These are phyloP conservation scores for Nidularia sp. DNA, from an alignment of 768 basidiomycete genomes.

Conservation along the genomic window DNA sequence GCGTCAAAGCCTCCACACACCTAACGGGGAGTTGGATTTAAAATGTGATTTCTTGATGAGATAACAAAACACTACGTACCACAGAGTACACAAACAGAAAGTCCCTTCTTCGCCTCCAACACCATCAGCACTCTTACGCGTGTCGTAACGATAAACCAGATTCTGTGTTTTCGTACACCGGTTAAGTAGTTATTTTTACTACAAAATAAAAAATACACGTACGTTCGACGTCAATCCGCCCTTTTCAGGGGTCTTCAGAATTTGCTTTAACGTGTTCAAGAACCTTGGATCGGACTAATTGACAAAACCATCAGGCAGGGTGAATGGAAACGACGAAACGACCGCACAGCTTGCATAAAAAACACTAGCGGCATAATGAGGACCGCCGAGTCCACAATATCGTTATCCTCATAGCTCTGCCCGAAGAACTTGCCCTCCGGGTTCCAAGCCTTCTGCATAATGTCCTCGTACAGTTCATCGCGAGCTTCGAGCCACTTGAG, in stretches of 20 bases:
- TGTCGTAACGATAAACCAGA: conserved; percentile 88
- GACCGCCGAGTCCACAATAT: conserved; percentile 82
- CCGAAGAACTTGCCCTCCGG: conserved; percentile 63
- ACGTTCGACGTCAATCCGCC: conserved; percentile 91
- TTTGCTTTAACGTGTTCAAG: conserved; percentile 75
- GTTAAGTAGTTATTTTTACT: background rate
- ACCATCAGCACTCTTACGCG: conserved; percentile 81
- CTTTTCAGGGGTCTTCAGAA: conserved; percentile 82
- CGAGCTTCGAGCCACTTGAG: conserved; percentile 70
- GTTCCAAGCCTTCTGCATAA: conserved; percentile 89
- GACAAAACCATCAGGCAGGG: background rate
- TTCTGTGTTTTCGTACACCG: conserved; percentile 39
- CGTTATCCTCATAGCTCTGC: conserved; percentile 86
- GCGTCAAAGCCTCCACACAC: conserved; percentile 86
- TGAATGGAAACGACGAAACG: background rate
- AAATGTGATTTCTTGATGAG: no score
- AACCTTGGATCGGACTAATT: conserved; percentile 86
- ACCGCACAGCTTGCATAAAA: conserved; percentile 76
- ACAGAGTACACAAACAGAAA: conserved; percentile 85
- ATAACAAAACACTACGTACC: conserved; percentile 30
- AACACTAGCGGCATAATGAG: conserved; percentile 93
- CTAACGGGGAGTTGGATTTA: conserved; percentile 23
- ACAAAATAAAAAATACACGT: conserved; percentile 10
- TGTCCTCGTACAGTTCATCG: conserved; percentile 87
- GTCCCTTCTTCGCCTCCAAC: conserved; percentile 96